Conservation (phyloP, 2,329 filamentous ascomycete genomes). For the Alternaria sp. region DNA sequence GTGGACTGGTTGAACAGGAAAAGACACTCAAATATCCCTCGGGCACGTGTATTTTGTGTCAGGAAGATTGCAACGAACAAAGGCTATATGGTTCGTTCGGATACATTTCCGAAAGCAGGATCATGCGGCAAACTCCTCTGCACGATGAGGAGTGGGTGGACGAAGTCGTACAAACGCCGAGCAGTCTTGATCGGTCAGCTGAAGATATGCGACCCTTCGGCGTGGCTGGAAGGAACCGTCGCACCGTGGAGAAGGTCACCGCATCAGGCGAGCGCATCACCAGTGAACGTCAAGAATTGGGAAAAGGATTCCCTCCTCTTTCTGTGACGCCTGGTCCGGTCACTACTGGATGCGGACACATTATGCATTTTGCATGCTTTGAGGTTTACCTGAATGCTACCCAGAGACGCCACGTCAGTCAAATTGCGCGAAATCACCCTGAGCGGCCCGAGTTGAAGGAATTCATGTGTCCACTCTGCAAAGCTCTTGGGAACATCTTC, state of each 20-base stretch:
- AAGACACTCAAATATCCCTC: constrained; percentile 90
- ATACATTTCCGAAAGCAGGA: constrained; percentile 83
- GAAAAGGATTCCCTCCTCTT: constrained; percentile 83
- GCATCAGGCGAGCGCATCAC: constrained; percentile 74
- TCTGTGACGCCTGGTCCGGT: constrained; percentile 78
- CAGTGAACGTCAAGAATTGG: constrained; percentile 81
- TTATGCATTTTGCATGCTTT: constrained; percentile 98
- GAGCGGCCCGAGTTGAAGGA: constrained; percentile 82
- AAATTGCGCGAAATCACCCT: constrained; percentile 93
- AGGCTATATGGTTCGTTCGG: constrained; percentile 93
- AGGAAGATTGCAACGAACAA: constrained; percentile 92
- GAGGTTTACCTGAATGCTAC: constrained; percentile 90
- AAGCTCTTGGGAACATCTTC: constrained; percentile 94
- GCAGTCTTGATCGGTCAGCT: constrained; percentile 83
- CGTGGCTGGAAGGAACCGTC: constrained; percentile 85
- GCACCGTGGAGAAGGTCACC: constrained; percentile 78
- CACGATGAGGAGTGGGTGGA: constrained; percentile 83
- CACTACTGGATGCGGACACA: constrained; percentile 91
- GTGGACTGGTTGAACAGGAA: constrained; percentile 67
- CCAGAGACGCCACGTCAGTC: constrained; percentile 82
- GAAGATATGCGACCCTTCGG: constrained; percentile 88
- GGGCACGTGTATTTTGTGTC: constrained; percentile 94
- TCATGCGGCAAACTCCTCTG: constrained; percentile 86
- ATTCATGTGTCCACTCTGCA: constrained; percentile 96
- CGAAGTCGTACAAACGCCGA: constrained; percentile 81